Evolutionary conservation across 208 protist species (phyloP).

Genomic region (Acanthamoeba lenticulata): DNA sequence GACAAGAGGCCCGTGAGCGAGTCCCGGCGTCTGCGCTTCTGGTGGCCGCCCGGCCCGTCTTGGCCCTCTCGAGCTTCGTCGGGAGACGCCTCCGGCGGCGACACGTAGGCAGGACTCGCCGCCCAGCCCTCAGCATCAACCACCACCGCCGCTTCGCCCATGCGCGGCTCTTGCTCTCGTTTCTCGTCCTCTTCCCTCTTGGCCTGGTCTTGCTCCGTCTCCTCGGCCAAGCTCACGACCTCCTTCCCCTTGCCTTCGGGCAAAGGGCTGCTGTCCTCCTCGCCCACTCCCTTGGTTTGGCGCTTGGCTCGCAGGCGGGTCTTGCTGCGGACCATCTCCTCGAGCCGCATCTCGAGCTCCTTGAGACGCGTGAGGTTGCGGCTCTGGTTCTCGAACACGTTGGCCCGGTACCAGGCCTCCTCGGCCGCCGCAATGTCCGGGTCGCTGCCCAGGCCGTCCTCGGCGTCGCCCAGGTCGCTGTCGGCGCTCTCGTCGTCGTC

Average conservation of each 20-base stretch:
- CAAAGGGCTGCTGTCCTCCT: no score
- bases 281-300: not conserved
- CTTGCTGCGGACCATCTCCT: constrained; percentile 26
- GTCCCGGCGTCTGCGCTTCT: not conserved
- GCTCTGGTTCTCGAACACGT: constrained; percentile 17
- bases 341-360: constrained; percentile 40
- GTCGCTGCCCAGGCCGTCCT: not conserved
- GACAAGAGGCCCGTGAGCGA: not conserved
- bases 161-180: not conserved
- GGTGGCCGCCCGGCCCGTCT: not conserved
- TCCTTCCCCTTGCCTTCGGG: no score
- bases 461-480: not conserved
- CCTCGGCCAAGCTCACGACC: no score
- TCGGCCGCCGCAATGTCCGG: not conserved
- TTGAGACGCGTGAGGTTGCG: not conserved
- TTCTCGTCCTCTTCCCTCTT: not conserved
- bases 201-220: no score
- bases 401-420: not conserved
- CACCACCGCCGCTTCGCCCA: not conserved
- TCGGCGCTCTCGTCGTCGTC: not conserved
- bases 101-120: not conserved
- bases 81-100: not conserved
- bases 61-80: not conserved
- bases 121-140: not conserved
- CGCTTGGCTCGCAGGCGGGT: not conserved